Conservation (phyloP, 2,329 filamentous ascomycete species). For the Ophiostoma fasciatum region DNA sequence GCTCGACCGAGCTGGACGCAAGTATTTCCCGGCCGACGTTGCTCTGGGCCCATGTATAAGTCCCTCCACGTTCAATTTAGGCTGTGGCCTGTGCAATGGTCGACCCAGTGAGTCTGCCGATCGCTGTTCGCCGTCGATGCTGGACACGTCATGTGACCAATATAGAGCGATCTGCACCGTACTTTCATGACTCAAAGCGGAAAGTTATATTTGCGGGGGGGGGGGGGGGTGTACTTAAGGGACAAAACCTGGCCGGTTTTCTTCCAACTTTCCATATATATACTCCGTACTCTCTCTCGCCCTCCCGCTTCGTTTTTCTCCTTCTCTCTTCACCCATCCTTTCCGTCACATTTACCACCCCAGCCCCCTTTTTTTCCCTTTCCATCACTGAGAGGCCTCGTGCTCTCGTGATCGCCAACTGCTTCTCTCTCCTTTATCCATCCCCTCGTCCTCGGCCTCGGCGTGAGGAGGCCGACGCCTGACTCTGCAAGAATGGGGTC, state of each 20-base stretch:
- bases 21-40: too few relatives aligned
- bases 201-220: too few relatives aligned
- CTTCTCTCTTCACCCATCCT: background rate
- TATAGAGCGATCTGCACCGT: too few relatives aligned
- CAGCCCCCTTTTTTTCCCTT: background rate
- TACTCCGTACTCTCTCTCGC: background rate
- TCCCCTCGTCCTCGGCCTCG: slow-evolving; percentile 5
- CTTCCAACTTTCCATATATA: background rate
- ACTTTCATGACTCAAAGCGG: too few relatives aligned
- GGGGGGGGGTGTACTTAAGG: too few relatives aligned
- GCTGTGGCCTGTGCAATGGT: background rate
- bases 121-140: too few relatives aligned
- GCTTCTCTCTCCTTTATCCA: too few relatives aligned
- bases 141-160: too few relatives aligned
- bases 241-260: background rate
- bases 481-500: slow-evolving; percentile 14
- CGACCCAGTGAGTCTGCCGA: background rate
- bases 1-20: background rate
- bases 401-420: too few relatives aligned
- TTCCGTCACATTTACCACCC: too few relatives aligned
- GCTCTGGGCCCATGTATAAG: too few relatives aligned
- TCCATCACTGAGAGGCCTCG: too few relatives aligned
- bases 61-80: background rate
- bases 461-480: slow-evolving; percentile 7
- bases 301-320: background rate